Conservation (phyloP, 331 rosid genomes). For the Quercus tomentella region DNA sequence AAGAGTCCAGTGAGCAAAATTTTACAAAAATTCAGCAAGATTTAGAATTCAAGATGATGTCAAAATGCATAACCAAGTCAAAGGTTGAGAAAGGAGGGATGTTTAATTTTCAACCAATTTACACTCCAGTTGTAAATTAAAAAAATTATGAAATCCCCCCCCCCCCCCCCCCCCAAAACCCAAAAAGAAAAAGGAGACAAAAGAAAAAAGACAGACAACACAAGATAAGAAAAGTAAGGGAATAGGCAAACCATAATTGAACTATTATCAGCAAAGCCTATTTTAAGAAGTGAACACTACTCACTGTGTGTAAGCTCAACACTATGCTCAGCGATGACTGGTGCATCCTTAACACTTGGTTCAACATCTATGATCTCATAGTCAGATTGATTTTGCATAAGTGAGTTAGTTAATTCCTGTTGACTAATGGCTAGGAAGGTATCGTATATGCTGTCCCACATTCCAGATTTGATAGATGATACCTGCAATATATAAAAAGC, state of each 20-base stretch:
- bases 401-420: slow-evolving; percentile 34
- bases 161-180: too few relatives aligned
- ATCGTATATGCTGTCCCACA: slow-evolving; percentile 91
- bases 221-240: too few relatives aligned
- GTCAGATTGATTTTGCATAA: slow-evolving; percentile 33
- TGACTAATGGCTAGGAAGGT: slow-evolving; percentile 55
- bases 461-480: slow-evolving; percentile 73
- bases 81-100: too few relatives aligned
- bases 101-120: too few relatives aligned
- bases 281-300: slow-evolving; percentile 26
- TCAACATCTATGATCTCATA: slow-evolving; percentile 63
- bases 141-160: too few relatives aligned
- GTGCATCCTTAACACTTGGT: slow-evolving; percentile 40
- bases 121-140: too few relatives aligned
- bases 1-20: background rate
- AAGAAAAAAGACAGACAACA: too few relatives aligned
- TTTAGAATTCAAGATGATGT: too few relatives aligned
- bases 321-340: slow-evolving; percentile 10
- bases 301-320: slow-evolving; percentile 40
- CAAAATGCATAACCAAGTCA: too few relatives aligned
- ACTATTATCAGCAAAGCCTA: slow-evolving; percentile 2
- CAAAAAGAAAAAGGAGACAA: too few relatives aligned
- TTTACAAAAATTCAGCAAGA: too few relatives aligned
- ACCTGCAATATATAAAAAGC: slow-evolving; percentile 43
- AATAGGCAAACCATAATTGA: too few relatives aligned